phyloP scores from a whole-genome alignment of 768 basidiomycete species.

The Boletus patriciae region DNA sequence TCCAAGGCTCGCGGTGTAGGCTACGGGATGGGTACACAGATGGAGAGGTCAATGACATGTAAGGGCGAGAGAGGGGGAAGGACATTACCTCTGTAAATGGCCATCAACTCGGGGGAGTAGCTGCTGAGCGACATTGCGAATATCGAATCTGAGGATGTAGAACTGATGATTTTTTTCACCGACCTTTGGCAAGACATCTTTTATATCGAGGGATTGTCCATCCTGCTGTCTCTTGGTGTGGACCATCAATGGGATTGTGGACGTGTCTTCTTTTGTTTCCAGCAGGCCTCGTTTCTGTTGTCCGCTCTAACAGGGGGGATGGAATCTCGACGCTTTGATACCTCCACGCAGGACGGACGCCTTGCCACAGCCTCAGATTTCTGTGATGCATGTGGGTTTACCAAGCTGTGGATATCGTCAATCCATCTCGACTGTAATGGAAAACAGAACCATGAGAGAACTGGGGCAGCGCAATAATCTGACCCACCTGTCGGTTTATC shows the following conservation, averaged over 20 bases:
- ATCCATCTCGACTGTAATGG: not conserved
- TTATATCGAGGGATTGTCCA: conserved; percentile 11
- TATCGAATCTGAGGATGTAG: not conserved
- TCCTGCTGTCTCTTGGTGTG: not conserved
- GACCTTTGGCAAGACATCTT: conserved; percentile 3
- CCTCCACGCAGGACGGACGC: no score
- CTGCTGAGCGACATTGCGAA: conserved; percentile 4
- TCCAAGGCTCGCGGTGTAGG: conserved; percentile 6
- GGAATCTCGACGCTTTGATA: no score
- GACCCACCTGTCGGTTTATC: not conserved
- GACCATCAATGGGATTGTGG: no score
- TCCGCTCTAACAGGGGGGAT: no score
- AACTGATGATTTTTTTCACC: not conserved
- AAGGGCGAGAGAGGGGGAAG: not conserved
- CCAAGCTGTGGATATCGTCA: no score
- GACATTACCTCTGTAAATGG: conserved; percentile 4
- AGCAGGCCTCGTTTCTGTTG: no score
- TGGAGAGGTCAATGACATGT: not conserved
- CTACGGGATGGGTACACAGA: not conserved
- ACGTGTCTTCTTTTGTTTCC: no score
- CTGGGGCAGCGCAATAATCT: not conserved
- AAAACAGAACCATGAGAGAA: not conserved
- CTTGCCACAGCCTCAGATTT: no score
- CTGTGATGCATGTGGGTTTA: no score
- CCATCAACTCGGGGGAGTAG: conserved; percentile 12